Conservation (phyloP, 306 rosid genomes). For the Corylus avellana region DNA sequence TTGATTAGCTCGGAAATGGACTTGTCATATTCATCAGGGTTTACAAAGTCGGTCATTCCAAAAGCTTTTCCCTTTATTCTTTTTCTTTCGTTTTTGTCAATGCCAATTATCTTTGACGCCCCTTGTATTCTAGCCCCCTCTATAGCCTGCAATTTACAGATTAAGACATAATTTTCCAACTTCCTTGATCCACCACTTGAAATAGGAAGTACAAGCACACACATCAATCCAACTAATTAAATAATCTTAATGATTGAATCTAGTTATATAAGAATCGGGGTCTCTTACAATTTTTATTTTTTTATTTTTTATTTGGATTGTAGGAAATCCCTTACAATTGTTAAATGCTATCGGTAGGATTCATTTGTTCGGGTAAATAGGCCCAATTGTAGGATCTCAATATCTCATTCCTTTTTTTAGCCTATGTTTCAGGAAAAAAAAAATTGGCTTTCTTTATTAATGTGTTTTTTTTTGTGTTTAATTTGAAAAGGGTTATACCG, state of each 20-base stretch:
- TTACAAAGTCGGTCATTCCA: constrained; percentile 52
- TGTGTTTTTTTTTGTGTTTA: too few species aligned
- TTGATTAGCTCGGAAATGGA: constrained; percentile 39
- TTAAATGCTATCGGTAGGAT: too few species aligned
- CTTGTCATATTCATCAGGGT: constrained; percentile 30
- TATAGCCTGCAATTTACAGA: constrained; percentile 32
- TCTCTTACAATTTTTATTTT: too few species aligned
- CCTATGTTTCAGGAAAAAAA: too few species aligned
- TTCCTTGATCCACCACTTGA: background rate
- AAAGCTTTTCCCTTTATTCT: constrained; percentile 43
- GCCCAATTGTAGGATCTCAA: too few species aligned
- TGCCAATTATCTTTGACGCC: constrained; percentile 46
- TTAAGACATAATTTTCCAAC: background rate
- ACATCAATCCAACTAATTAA: background rate
- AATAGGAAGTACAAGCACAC: background rate
- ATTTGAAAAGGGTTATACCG: too few species aligned
- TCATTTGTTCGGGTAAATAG: too few species aligned
- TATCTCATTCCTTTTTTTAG: too few species aligned
- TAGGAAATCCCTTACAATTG: too few species aligned
- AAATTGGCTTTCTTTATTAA: too few species aligned
- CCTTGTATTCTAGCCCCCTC: constrained; percentile 46
- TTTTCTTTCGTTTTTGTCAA: constrained; percentile 49
- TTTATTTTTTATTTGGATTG: too few species aligned
- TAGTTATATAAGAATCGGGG: too few species aligned
- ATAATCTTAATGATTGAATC: background rate